Percentiles rank a stretch among this genome's conserved stretches.
Conservation (phyloP, 768 basidiomycete genomes). For the Lentinula boryana region DNA sequence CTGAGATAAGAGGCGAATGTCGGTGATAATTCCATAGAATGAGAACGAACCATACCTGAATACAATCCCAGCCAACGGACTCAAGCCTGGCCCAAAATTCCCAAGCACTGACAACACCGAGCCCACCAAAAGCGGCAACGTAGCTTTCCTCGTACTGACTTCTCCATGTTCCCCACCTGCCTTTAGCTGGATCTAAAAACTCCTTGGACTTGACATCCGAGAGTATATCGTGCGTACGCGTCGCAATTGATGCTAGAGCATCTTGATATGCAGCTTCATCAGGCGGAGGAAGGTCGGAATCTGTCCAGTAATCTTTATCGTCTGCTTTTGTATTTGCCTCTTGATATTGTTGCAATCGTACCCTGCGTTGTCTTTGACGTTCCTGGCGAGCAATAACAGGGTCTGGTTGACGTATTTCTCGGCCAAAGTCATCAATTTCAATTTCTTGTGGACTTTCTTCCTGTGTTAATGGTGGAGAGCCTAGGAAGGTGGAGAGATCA, state of each 20-base stretch:
- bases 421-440: slow-evolving; percentile 66
- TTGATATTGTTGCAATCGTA: slow-evolving; percentile 26
- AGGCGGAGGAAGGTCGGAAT: slow-evolving; percentile 59
- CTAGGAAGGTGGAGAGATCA: slow-evolving; percentile 68
- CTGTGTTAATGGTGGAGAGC: slow-evolving; percentile 31
- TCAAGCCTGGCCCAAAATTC: slow-evolving; percentile 75
- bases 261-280: slow-evolving; percentile 65
- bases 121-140: slow-evolving; percentile 72
- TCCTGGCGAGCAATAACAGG: slow-evolving; percentile 40
- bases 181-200: slow-evolving; percentile 74
- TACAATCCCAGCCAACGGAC: slow-evolving; percentile 81
- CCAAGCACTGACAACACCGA: slow-evolving; percentile 63
- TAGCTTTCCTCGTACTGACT: slow-evolving; percentile 76
- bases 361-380: slow-evolving; percentile 51
- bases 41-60: slow-evolving; percentile 48
- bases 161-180: slow-evolving; percentile 68
- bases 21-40: neutral
- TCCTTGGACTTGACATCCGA: slow-evolving; percentile 81
- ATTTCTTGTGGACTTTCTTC: slow-evolving; percentile 23
- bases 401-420: slow-evolving; percentile 39
- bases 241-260: slow-evolving; percentile 51
- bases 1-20: slow-evolving; percentile 23
- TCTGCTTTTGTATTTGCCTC: slow-evolving; percentile 17
- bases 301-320: slow-evolving; percentile 88
- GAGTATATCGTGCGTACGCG: slow-evolving; percentile 52